A percentile compares a stretch with the other conserved stretches of the same genome.
These are phyloP conservation scores for Eucalyptus rudis DNA, from an alignment of 345 rosid species.

Conservation along the genomic window DNA sequence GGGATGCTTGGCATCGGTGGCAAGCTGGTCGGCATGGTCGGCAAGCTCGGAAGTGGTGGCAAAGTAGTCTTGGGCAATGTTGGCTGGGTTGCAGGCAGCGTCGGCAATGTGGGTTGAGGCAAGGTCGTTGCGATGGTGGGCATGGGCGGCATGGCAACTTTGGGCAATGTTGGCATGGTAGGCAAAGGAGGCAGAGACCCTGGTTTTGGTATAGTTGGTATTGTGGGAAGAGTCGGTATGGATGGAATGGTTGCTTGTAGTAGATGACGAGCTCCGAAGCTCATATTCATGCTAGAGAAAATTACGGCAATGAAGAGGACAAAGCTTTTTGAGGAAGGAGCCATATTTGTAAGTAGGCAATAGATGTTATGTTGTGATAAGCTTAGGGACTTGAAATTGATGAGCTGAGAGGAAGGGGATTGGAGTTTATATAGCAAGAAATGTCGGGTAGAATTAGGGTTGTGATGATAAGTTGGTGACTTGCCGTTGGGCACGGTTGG, in stretches of 20 bases:
- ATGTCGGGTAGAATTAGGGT: neutral
- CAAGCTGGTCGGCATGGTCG: neutral
- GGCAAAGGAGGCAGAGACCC: neutral
- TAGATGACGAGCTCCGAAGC: slow-evolving; percentile 2
- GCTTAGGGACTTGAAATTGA: neutral
- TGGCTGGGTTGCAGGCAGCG: neutral
- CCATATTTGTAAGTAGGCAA: neutral
- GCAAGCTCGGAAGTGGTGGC: slow-evolving; percentile 1
- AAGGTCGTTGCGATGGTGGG: neutral
- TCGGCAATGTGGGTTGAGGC: neutral
- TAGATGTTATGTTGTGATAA: neutral
- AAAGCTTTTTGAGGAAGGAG: neutral
- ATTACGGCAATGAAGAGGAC: neutral
- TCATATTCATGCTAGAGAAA: neutral
- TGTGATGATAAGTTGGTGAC: neutral
- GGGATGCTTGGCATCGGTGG: slow-evolving; percentile 15
- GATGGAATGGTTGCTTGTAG: neutral
- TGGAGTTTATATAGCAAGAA: neutral
- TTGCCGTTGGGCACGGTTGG: neutral
- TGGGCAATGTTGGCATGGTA: neutral
- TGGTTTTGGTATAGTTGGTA: neutral
- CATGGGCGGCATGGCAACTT: neutral
- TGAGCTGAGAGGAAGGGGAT: neutral
- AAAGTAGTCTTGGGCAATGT: neutral
- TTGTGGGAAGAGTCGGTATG: neutral